Base-by-base conservation (phyloP, 305 asterid species). In the Solanum hybrid region DNA sequence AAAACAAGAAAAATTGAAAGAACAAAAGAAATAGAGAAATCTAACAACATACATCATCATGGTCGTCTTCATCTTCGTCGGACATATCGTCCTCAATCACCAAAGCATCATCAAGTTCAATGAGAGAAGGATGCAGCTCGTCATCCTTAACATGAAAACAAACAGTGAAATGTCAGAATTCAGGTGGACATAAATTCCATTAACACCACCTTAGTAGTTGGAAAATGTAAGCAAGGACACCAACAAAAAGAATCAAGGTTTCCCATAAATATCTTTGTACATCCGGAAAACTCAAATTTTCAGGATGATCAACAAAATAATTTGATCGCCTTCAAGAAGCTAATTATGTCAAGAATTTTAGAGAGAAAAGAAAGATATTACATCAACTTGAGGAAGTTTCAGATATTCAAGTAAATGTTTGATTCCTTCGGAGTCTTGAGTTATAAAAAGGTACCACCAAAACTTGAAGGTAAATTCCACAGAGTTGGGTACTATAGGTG, bases 11-110 rank as follows among this genome's bases (percentile, higher is more conserved):
- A 80, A 82, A 88, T 81, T 40, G 66, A 88, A 77, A 35, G 75
- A 51, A 84, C 10, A 51, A 31, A 84, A 17, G 26, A 31, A 84
- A 20, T 2, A 51, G 75, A 51, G 87, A 51, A 90, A 51, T 56
- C 42, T 7, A 82, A 87, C 56, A 88, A 91, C 95, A 86, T 94
- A 98, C 99, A 93, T 94, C 98, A 88, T 97, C 98, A 91, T 92
- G 94, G 89, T 92, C 99, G 7, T 97, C 96, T 10, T 94, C 98
- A 8, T 84, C 72, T 82, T 96, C 98, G 87, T 96, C 99, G 6
- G 98, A 98, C 37, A 98, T 91, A 91, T 98, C 99, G 87, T 97
- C 99, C 91, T 97, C 99, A 93, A 98, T 98, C 93, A 98, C 98
- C 95, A 96, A 93, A 76, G 98, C 96, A 85, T 96, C 99, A 79